phyloP scores from a whole-genome alignment of 306 rosid species.

The Glycine latifolia region DNA sequence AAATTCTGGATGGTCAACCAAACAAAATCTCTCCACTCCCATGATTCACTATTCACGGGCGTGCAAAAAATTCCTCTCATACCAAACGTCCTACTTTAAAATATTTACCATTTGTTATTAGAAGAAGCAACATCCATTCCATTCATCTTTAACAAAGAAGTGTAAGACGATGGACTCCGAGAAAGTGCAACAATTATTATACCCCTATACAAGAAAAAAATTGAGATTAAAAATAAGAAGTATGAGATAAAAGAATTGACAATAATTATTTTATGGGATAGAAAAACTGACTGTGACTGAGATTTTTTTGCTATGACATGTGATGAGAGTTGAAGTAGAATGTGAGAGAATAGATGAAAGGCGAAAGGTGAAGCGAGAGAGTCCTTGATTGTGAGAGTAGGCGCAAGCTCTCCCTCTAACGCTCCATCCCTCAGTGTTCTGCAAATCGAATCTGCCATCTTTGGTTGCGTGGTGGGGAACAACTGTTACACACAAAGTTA shows the following conservation, averaged over 20 bases:
- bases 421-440: slow-evolving; percentile 81
- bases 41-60: too few species aligned
- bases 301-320: slow-evolving; percentile 67
- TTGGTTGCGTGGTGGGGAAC: not conserved
- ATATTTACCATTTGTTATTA: slow-evolving; percentile 57
- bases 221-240: slow-evolving; percentile 17
- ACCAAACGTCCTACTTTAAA: not conserved
- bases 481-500: not conserved
- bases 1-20: too few species aligned
- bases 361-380: slow-evolving; percentile 70
- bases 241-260: not conserved
- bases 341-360: slow-evolving; percentile 63
- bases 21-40: too few species aligned
- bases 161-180: slow-evolving; percentile 73
- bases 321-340: slow-evolving; percentile 72
- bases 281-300: slow-evolving; percentile 72
- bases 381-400: slow-evolving; percentile 82
- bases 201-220: slow-evolving; percentile 56
- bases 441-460: slow-evolving; percentile 82
- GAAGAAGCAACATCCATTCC: slow-evolving; percentile 65
- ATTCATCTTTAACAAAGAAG: slow-evolving; percentile 59
- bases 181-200: slow-evolving; percentile 75
- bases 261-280: not conserved
- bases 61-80: too few species aligned
- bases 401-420: slow-evolving; percentile 86